Evolutionary conservation across 805 yeast genomes (phyloP).

Genomic region (Myxozyma melibiosi): DNA sequence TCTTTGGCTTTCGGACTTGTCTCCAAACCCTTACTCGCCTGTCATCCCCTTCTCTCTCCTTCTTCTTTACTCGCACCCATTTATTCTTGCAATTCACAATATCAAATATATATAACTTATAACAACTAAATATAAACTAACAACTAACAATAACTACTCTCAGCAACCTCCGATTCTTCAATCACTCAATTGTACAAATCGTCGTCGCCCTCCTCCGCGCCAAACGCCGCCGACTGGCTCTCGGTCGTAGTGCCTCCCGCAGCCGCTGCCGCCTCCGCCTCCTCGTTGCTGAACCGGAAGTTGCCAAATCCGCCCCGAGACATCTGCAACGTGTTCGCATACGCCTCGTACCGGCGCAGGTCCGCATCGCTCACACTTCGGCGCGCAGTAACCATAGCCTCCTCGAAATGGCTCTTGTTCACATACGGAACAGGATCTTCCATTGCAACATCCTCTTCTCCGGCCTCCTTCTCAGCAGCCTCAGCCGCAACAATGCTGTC

Average conservation of each 20-base stretch:
- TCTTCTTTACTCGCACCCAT: background rate
- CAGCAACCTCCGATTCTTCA: background rate
- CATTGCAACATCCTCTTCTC: slow-evolving; percentile 59
- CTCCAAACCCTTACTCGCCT: background rate
- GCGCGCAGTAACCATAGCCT: slow-evolving; percentile 99
- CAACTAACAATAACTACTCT: background rate
- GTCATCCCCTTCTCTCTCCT: background rate
- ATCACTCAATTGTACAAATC: slow-evolving; percentile 59
- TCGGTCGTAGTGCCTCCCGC: slow-evolving; percentile 28
- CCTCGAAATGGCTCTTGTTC: slow-evolving; percentile 92
- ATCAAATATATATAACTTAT: background rate
- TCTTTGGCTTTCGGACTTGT: background rate
- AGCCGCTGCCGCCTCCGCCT: slow-evolving; percentile 44
- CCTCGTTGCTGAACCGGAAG: slow-evolving; percentile 70
- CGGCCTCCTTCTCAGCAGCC: slow-evolving; percentile 48
- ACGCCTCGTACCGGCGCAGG: slow-evolving; percentile 97
- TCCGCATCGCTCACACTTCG: slow-evolving; percentile 97
- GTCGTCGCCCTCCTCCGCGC: slow-evolving; percentile 57
- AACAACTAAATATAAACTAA: too few species aligned
- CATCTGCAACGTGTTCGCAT: slow-evolving; percentile 86
- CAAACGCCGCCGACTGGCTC: slow-evolving; percentile 44
- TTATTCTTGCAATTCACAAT: background rate
- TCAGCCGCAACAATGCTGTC: slow-evolving; percentile 87
- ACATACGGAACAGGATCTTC: slow-evolving; percentile 96
- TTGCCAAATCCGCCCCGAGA: slow-evolving; percentile 93